Evolutionary conservation across 2,329 filamentous ascomycete species (phyloP).

Genomic region (Scytalidium lignicola): DNA sequence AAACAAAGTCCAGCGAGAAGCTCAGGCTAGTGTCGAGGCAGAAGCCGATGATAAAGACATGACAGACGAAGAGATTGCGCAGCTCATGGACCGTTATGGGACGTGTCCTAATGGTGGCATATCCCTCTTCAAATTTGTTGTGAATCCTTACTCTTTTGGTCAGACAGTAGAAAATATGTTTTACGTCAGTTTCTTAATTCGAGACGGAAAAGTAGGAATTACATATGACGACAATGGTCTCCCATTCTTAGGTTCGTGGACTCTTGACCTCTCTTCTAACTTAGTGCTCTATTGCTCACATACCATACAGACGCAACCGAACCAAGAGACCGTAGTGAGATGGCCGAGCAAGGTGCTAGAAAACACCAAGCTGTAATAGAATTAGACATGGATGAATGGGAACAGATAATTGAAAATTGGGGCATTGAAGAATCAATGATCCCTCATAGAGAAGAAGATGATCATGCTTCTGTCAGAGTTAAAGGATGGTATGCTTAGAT

Average conservation of each 20-base stretch:
- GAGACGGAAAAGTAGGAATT: conserved; percentile 76
- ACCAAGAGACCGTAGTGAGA: conserved; percentile 13
- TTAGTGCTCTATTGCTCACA: conserved; percentile 10
- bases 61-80: conserved; percentile 38
- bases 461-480: conserved; percentile 15
- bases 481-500: conserved; percentile 28
- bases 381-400: conserved; percentile 81
- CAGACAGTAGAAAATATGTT: conserved; percentile 97
- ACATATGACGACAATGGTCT: conserved; percentile 66
- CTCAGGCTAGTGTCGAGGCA: conserved; percentile 40
- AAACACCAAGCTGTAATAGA: conserved; percentile 85
- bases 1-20: conserved; percentile 38
- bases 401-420: conserved; percentile 69
- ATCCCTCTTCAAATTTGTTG: conserved; percentile 77
- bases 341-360: conserved; percentile 47
- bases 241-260: conserved; percentile 70
- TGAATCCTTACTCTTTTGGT: conserved; percentile 86
- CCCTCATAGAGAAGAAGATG: conserved; percentile 62
- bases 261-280: conserved; percentile 1
- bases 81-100: conserved; percentile 59
- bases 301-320: conserved; percentile 29
- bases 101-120: conserved; percentile 67
- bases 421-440: conserved; percentile 78
- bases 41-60: conserved; percentile 39
- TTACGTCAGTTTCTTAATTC: conserved; percentile 89